phyloP scores from a whole-genome alignment of 2,329 filamentous ascomycete species.

The Emergomyces pasteurianus region DNA sequence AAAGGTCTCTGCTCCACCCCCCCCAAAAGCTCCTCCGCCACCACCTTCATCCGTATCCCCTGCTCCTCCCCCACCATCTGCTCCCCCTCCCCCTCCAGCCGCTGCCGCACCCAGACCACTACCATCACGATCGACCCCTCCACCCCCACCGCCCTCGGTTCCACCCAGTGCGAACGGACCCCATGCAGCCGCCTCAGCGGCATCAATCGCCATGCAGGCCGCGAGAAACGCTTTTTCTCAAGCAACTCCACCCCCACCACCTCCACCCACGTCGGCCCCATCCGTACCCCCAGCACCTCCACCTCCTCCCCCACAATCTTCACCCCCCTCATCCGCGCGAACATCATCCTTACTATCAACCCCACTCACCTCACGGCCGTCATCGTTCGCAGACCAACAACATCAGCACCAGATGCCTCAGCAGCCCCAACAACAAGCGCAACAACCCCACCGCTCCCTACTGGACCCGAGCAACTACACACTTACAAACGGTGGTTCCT shows the following conservation, averaged over 20 bases:
- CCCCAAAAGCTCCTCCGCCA: slow-evolving; percentile 33
- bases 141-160: slow-evolving; percentile 26
- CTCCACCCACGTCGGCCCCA: slow-evolving; percentile 24
- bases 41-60: slow-evolving; percentile 33
- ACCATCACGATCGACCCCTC: slow-evolving; percentile 20
- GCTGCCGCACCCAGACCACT: slow-evolving; percentile 31
- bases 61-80: slow-evolving; percentile 28
- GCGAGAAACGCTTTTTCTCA: slow-evolving; percentile 45
- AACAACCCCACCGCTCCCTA: slow-evolving; percentile 46
- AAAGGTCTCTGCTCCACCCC: slow-evolving; percentile 44
- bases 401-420: slow-evolving; percentile 20
- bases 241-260: slow-evolving; percentile 31
- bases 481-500: slow-evolving; percentile 46
- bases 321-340: slow-evolving; percentile 33
- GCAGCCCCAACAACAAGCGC: slow-evolving; percentile 30
- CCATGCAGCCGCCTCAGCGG: slow-evolving; percentile 23
- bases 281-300: slow-evolving; percentile 35
- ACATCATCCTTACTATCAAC: slow-evolving; percentile 21
- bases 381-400: slow-evolving; percentile 18
- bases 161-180: slow-evolving; percentile 38
- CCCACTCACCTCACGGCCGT: slow-evolving; percentile 32
- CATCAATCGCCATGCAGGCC: slow-evolving; percentile 47
- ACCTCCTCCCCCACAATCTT: slow-evolving; percentile 26
- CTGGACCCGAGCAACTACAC: slow-evolving; percentile 69
- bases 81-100: slow-evolving; percentile 28